These are phyloP conservation scores for Xylaria digitata DNA, from an alignment of 2,329 filamentous ascomycete genomes.

Conservation along the genomic window DNA sequence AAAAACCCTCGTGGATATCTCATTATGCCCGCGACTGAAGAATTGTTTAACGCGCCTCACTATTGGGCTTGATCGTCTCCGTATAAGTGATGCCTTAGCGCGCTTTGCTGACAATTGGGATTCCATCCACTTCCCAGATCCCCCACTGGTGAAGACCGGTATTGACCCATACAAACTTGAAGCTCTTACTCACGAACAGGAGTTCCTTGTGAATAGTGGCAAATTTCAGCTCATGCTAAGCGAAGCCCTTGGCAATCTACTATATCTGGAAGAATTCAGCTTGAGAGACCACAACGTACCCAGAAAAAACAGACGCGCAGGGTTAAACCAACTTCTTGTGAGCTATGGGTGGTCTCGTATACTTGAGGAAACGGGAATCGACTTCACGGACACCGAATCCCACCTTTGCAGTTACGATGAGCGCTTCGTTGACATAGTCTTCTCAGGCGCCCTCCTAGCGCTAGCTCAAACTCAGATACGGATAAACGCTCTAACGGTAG, in stretches of 20 bases:
- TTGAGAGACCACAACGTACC: slow-evolving; percentile 36
- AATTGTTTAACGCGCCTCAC: slow-evolving; percentile 40
- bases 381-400: slow-evolving; percentile 32
- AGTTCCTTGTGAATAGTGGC: slow-evolving; percentile 43
- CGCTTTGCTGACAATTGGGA: slow-evolving; percentile 30
- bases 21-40: slow-evolving; percentile 37
- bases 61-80: slow-evolving; percentile 44
- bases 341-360: slow-evolving; percentile 41
- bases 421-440: slow-evolving; percentile 43
- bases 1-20: slow-evolving; percentile 40
- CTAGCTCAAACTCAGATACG: slow-evolving; percentile 33
- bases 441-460: slow-evolving; percentile 41
- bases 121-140: slow-evolving; percentile 15
- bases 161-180: slow-evolving; percentile 39
- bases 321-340: slow-evolving; percentile 27
- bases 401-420: slow-evolving; percentile 41
- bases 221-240: slow-evolving; percentile 40
- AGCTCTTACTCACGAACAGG: slow-evolving; percentile 41
- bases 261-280: slow-evolving; percentile 38
- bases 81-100: slow-evolving; percentile 38
- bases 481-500: slow-evolving; percentile 36
- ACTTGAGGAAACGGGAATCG: slow-evolving; percentile 39
- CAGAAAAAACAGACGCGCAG: slow-evolving; percentile 27
- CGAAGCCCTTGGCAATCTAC: slow-evolving; percentile 39
- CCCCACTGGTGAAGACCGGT: slow-evolving; percentile 29